Percentiles rank a stretch among this genome's conserved stretches.
phyloP scores from a whole-genome alignment of 352 stramenopile species.

The Phytophthora boehmeriae region DNA sequence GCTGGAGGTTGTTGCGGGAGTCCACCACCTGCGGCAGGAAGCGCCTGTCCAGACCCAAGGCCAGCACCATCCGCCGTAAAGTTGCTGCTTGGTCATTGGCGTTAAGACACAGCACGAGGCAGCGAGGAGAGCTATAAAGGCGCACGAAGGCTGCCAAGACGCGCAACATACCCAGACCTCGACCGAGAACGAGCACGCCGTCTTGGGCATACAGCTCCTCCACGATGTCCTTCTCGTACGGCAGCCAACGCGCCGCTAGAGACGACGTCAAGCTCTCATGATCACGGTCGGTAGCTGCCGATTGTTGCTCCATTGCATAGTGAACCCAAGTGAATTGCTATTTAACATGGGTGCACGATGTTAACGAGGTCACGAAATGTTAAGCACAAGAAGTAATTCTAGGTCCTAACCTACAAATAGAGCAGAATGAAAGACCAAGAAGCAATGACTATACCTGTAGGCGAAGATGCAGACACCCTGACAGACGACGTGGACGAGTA shows the following conservation, averaged over 20 bases:
- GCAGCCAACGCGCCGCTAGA: conserved; percentile 58
- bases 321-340: neutral
- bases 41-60: conserved; percentile 88
- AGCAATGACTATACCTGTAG: neutral
- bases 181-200: conserved; percentile 92
- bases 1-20: conserved; percentile 70
- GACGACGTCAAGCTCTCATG: conserved; percentile 18
- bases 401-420: conserved; percentile 18
- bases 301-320: conserved; percentile 20
- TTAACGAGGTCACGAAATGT: too few species aligned
- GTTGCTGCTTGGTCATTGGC: conserved; percentile 85
- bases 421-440: conserved; percentile 14
- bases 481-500: conserved; percentile 29
- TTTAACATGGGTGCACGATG: neutral
- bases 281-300: conserved; percentile 17
- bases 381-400: too few species aligned
- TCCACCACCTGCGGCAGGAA: conserved; percentile 89
- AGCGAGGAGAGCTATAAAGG: conserved; percentile 85
- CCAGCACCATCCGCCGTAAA: conserved; percentile 79
- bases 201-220: conserved; percentile 83
- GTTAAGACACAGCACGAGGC: conserved; percentile 94
- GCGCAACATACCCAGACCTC: conserved; percentile 87
- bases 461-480: neutral
- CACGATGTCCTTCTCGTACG: conserved; percentile 76
- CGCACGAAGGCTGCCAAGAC: conserved; percentile 92